Evolutionary conservation across 345 rosid species (phyloP).

Genomic region (Lepidium aucheri): DNA sequence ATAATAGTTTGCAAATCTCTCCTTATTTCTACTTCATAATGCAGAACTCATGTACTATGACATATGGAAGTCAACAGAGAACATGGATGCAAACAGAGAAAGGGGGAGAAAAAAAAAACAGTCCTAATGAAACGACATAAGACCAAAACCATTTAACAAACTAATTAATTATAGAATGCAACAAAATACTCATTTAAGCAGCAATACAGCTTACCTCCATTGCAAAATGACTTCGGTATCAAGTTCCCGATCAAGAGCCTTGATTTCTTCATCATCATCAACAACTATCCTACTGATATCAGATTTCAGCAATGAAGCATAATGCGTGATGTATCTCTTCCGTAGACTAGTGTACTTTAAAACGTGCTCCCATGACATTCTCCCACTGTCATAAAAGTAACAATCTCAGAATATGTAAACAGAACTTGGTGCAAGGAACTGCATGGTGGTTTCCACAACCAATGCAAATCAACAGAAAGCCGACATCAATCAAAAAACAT

Average conservation of each 20-base stretch:
- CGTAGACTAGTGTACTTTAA: slow-evolving; percentile 65
- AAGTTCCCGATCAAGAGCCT: slow-evolving; percentile 78
- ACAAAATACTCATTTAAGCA: not conserved
- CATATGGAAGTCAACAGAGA: not conserved
- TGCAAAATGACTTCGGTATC: slow-evolving; percentile 86
- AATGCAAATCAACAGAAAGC: slow-evolving; percentile 1
- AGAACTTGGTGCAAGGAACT: slow-evolving; percentile 3
- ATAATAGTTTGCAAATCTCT: not conserved
- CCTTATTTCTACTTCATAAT: slow-evolving; percentile 2
- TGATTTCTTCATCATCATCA: slow-evolving; percentile 74
- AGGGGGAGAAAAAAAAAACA: not conserved
- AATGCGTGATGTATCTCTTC: slow-evolving; percentile 76
- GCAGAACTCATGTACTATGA: not conserved
- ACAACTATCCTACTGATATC: slow-evolving; percentile 50
- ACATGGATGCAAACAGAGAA: not conserved
- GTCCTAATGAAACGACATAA: not conserved
- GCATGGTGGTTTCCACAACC: slow-evolving; percentile 1
- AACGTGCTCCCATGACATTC: slow-evolving; percentile 87
- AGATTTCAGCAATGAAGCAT: slow-evolving; percentile 85
- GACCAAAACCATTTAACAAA: not conserved
- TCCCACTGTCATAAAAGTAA: slow-evolving; percentile 70
- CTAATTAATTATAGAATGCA: slow-evolving; percentile 2
- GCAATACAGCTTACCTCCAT: slow-evolving; percentile 66
- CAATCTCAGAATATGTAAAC: slow-evolving; percentile 27
- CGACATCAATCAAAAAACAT: not conserved